Conservation (phyloP, 805 yeast species). For the Yamadazyma nakazawae region DNA sequence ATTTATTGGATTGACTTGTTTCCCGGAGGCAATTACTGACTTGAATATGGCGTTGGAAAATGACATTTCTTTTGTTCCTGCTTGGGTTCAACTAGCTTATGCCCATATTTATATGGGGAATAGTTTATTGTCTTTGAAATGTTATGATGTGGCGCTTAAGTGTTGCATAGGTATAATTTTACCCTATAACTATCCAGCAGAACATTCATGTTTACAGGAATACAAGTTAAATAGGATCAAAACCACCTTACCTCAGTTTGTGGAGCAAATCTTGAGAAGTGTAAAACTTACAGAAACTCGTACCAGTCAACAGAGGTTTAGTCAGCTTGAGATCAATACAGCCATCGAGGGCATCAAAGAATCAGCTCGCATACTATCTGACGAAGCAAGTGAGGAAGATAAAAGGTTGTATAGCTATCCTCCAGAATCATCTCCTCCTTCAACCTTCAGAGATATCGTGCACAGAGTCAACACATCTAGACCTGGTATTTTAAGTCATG, state of each 20-base stretch:
- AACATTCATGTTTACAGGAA: constrained; percentile 13
- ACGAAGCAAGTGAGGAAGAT: constrained; percentile 22
- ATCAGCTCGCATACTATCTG: not conserved
- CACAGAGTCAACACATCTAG: constrained; percentile 28
- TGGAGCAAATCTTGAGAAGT: constrained; percentile 32
- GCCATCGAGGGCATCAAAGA: constrained; percentile 6
- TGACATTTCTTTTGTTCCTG: constrained; percentile 37
- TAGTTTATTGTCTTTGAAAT: constrained; percentile 29
- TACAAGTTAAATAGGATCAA: constrained; percentile 22
- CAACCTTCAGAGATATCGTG: constrained; percentile 23
- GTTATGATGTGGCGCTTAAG: constrained; percentile 32
- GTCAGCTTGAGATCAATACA: constrained; percentile 16
- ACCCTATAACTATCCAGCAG: constrained; percentile 20
- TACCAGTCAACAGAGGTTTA: constrained; percentile 31
- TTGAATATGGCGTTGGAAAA: constrained; percentile 28
- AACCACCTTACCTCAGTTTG: constrained; percentile 36
- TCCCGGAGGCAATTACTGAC: constrained; percentile 37
- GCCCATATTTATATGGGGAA: constrained; percentile 41
- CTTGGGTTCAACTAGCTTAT: constrained; percentile 44
- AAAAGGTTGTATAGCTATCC: constrained; percentile 25
- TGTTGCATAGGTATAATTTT: constrained; percentile 28
- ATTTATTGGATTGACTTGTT: constrained; percentile 39
- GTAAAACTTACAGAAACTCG: constrained; percentile 34
- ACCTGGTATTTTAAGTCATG: constrained; percentile 37
- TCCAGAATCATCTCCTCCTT: constrained; percentile 20